Base-by-base conservation (phyloP, 1,139 yeast species). In the Zygoascus sp. region DNA sequence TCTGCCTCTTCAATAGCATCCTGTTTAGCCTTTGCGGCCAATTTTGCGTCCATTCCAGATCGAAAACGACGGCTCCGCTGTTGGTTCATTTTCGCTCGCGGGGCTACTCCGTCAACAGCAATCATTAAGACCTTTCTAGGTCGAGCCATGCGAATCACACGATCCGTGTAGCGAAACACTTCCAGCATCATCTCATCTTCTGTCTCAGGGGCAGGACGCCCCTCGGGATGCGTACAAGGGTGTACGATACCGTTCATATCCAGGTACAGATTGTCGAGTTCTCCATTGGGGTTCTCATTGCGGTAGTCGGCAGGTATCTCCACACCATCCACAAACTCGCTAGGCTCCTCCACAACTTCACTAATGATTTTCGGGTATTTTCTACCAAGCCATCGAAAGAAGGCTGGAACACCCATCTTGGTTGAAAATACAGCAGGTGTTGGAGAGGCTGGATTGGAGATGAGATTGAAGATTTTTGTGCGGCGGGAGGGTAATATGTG, bases 61-160 rank as follows among this genome's bases (percentile, higher is more conserved):
- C 98, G 75, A 65, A 94, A 94, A 67, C 99, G 80, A 72, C 99
- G 81, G 2, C 98, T 85, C 67, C 99, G 81, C 67, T 94, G 99
- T 67, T 94, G 99, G 64, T 94, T 94, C 97, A 94, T 94, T 64
- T 94, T 94, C 22, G 99, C 99, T 61, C 99, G 76, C 44, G 99
- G 99, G 0, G 98, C 98, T 44, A 94, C 99, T 57, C 99, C 99
- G 69, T 94, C 99, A 53, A 94, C 89, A 4, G 99, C 98, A 66
- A 94, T 90, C 68, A 68, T 81, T 50, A 94, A 74, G 36, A 94
- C 81, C 63, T 90, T 89, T 49, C 98, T 73, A 0, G 99, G 99
- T 58, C 97, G 75, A 0, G 96, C 96, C 94, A 90, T 87, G 71
- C 81, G 80, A 48, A 90, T 69, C 8, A 90, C 96, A 46, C 96